Evolutionary conservation across 1,284 basidiomycete genomes (phyloP).

Genomic region (Ceratobasidium theobromae): DNA sequence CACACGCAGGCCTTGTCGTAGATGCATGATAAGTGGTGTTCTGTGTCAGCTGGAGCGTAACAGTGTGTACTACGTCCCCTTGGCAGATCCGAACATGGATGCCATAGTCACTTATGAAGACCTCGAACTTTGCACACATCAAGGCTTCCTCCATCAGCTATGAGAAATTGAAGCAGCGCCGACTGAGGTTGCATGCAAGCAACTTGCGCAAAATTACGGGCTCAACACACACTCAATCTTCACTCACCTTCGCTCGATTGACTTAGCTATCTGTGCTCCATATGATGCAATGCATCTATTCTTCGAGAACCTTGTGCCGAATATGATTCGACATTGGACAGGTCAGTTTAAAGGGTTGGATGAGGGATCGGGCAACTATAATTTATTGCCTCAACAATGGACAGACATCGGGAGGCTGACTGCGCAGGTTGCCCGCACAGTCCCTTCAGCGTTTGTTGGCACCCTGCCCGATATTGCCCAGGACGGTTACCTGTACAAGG

Average conservation of each 20-base stretch:
- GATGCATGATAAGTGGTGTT: background rate
- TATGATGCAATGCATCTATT: slow-evolving; percentile 46
- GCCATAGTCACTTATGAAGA: background rate
- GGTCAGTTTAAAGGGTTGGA: slow-evolving; percentile 43
- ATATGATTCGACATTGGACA: slow-evolving; percentile 41
- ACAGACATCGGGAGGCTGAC: slow-evolving; percentile 41
- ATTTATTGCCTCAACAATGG: slow-evolving; percentile 39
- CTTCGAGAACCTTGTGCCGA: slow-evolving; percentile 22
- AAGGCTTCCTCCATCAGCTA: background rate
- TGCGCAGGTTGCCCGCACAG: slow-evolving; percentile 36
- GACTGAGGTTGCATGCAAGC: background rate
- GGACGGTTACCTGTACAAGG: slow-evolving; percentile 40
- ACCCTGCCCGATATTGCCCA: slow-evolving; percentile 40
- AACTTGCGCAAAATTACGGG: slow-evolving; percentile 1
- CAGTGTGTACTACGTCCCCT: slow-evolving; percentile 1
- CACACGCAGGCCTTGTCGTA: background rate
- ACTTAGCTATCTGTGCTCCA: slow-evolving; percentile 32
- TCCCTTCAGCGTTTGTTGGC: slow-evolving; percentile 43
- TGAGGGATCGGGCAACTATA: slow-evolving; percentile 33
- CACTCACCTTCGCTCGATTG: slow-evolving; percentile 40
- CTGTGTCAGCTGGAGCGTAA: background rate
- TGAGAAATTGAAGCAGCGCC: background rate
- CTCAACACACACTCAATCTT: slow-evolving; percentile 26
- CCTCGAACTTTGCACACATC: background rate
- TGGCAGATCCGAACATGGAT: background rate